Conservation (phyloP, 495 filamentous ascomycete species). For the Podospora pseudocomata region DNA sequence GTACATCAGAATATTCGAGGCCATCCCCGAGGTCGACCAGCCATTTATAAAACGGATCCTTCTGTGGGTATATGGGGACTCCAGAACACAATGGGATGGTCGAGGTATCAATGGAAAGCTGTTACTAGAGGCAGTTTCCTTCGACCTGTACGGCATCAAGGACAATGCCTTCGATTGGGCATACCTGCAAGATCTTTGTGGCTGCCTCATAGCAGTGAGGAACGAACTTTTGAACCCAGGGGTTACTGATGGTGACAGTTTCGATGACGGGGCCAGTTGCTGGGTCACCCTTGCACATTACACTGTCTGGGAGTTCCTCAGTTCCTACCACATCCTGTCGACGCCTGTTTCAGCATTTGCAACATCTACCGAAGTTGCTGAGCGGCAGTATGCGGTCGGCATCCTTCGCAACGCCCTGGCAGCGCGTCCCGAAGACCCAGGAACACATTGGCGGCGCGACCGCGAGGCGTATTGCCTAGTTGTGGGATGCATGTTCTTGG, state of each 20-base stretch:
- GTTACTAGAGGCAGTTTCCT: neutral
- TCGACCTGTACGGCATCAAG: neutral
- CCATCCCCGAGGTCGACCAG: slow-evolving; percentile 25
- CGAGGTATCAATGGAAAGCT: neutral
- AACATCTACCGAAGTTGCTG: neutral
- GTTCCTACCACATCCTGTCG: neutral
- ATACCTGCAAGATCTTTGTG: neutral
- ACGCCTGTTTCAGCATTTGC: neutral
- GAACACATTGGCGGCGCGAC: neutral
- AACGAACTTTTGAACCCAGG: neutral
- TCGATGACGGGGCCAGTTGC: neutral
- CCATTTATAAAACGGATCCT: slow-evolving; percentile 25
- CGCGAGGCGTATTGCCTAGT: neutral
- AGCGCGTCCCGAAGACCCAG: neutral
- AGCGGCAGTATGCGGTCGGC: neutral
- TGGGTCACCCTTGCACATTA: neutral
- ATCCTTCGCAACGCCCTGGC: neutral
- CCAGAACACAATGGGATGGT: neutral
- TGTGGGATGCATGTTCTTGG: neutral
- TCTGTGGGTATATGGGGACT: slow-evolving; percentile 8
- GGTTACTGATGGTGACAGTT: neutral
- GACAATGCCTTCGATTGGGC: neutral
- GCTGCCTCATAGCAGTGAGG: neutral
- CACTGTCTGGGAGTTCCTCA: slow-evolving; percentile 1
- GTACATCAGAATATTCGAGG: slow-evolving; percentile 35